Evolutionary conservation across 345 rosid genomes (phyloP), one percentile per base, ranked within the genome.

Genomic region (Viola odorata): DNA sequence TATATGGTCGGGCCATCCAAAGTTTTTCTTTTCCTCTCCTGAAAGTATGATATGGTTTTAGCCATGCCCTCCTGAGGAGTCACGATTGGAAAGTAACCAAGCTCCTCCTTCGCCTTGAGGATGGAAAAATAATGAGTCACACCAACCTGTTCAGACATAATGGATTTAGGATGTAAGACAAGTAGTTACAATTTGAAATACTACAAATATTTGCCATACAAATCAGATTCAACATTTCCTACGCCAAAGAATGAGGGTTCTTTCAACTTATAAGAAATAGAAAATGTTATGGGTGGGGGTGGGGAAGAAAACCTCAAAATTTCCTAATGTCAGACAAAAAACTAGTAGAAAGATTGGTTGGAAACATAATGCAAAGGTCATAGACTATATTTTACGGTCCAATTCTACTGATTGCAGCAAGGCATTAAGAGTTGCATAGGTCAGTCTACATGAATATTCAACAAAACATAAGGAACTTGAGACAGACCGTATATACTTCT

Each of bases 101-200:
- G 97, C 78, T 92, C 98, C 62, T 79, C 76, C 78, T 81, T 86
- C 15, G 98, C 94, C 74, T 89, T 92, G 41, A 89, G 90, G 69
- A 69, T 80, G 3, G 96, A 92, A 78, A 92, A 92, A 73, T 87
- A 87, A 70, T 85, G 96, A 49, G 96, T 92, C 50, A 92, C 87
- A 36, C 98, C 94, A 2, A 89, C 96, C 98, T 92, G 78, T 59
- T 48, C 32, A 23, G 32, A 23, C 32, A 23, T 0, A 23, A 23
- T 23, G 32, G 32, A 23, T 23, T 23, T 23, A 23, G 32, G 1
- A 23, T 0, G 32, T 23, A 23, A 23, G 23, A 72, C 32, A 23
- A 23, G 32, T 2, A 23, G 32, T 8, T 44, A 37, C 16, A 36
- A 1, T 49, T 65, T 68, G 75, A 54, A 63, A 71, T 45, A 45